Conservation (phyloP, 352 stramenopile species). For the Phytopythium chamaehyphon region DNA sequence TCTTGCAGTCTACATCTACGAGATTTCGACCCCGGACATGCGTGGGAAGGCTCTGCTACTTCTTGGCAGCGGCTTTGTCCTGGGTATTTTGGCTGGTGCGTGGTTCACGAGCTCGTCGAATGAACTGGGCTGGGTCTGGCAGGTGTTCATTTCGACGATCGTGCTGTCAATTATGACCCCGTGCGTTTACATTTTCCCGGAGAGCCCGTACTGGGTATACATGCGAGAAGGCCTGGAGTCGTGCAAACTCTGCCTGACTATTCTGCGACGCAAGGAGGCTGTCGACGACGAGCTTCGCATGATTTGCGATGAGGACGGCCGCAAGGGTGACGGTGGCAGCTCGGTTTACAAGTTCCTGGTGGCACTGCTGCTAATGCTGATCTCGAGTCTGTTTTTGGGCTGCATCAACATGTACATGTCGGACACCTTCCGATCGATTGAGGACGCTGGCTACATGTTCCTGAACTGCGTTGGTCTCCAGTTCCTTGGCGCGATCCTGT, state of each 20-base stretch:
- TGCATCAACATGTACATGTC: slow-evolving; percentile 77
- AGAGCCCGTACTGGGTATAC: slow-evolving; percentile 85
- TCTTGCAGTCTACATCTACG: slow-evolving; percentile 81
- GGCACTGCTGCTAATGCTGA: slow-evolving; percentile 61
- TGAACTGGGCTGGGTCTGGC: slow-evolving; percentile 80
- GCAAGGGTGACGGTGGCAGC: slow-evolving; percentile 21
- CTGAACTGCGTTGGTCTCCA: slow-evolving; percentile 69
- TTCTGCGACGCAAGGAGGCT: slow-evolving; percentile 73
- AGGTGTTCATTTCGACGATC: slow-evolving; percentile 77
- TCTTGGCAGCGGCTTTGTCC: slow-evolving; percentile 63
- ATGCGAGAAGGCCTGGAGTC: slow-evolving; percentile 70
- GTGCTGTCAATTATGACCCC: slow-evolving; percentile 79
- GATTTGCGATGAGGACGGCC: slow-evolving; percentile 76
- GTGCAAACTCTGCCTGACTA: slow-evolving; percentile 61
- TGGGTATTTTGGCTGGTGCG: slow-evolving; percentile 52
- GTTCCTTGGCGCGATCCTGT: slow-evolving; percentile 67
- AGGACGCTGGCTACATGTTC: slow-evolving; percentile 73
- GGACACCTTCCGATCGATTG: slow-evolving; percentile 50
- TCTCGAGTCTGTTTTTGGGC: slow-evolving; percentile 58
- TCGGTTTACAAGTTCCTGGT: slow-evolving; percentile 64
- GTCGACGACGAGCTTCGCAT: slow-evolving; percentile 70
- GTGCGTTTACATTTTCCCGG: slow-evolving; percentile 80
- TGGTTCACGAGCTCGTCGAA: slow-evolving; percentile 72
- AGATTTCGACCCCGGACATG: slow-evolving; percentile 83
- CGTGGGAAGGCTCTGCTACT: slow-evolving; percentile 75